Base-by-base conservation (phyloP, 139 green algal genomes). In the Coelastrella sp. region DNA sequence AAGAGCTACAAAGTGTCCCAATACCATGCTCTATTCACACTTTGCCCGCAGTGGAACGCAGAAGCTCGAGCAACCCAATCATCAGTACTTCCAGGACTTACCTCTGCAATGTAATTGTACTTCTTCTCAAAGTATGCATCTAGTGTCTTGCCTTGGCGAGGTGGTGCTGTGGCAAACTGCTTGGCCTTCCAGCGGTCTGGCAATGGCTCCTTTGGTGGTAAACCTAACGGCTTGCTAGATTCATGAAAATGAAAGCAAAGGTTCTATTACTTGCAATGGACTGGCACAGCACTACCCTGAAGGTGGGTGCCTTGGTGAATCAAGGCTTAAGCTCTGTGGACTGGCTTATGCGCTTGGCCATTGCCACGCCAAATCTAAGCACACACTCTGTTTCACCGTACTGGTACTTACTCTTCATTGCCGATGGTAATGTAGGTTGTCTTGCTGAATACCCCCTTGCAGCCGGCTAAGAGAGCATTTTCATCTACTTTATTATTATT, bases 61-160 rank as follows among this genome's bases (percentile, higher is more conserved):
- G 35, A 49, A 49, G 35, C 3, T 49, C 35, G 35, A 49, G 35
- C 35, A 49, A 49, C 35, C 35, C 35, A 49, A 49, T 49, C 1
- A 49, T 49, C 35, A 49, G 35, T 49, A 49, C 35, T 24, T 10
- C 19, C 68, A 76, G 68, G 8, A 27, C 68, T 76, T 68, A 95
- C 94, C 25, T 94, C 91, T 56, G 78, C 89, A 75, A 95, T 95
- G 92, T 93, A 96, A 73, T 93, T 93, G 84, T 96, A 95, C 86
- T 96, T 95, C 91, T 97, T 97, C 65, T 96, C 93, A 79, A 98
- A 98, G 61, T 96, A 97, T 0, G 93, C 92, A 24, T 97, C 95
- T 5, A 93, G 91, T 0, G 94, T 96, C 56, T 94, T 93, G 49
- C 95, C 94, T 4, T 93, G 88, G 70, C 94, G 95, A 3, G 92